Evolutionary conservation across 768 basidiomycete genomes (phyloP), one percentile per base, ranked within the genome.

Genomic region (Jaapia argillacea): DNA sequence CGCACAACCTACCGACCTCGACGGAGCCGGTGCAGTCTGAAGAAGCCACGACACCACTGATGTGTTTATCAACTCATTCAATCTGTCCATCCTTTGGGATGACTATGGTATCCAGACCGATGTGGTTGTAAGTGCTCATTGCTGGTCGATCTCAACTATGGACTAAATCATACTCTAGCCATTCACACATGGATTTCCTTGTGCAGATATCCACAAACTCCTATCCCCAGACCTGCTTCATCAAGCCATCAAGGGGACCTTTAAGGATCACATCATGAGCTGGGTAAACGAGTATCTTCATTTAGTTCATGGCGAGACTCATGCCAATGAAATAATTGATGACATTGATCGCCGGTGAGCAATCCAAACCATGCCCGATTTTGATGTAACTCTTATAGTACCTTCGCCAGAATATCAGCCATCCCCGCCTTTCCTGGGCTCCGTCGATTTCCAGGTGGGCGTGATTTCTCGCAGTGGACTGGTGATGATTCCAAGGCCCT

Each of bases 241-340:
- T 45, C 65, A 65, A 41, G 10, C 63, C 13, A 60, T 64, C 50
- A 64, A 63, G 47, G 62, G 61, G 1, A 53, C 55, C 1, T 66
- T 66, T 52, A 67, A 66, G 45, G 65, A 66, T 35, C 65, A 67
- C 40, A 47, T 67, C 4, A 60, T 67, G 2, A 44, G 42, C 2
- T 66, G 64, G 65, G 53, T 66, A 0, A 47, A 36, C 1, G 33
- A 52, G 21, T 66, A 62, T 42, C 41, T 67, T 1, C 31, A 44
- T 12, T 7, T 41, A 4, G 42, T 25, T 6, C 50, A 62, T 28
- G 46, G 46, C 1, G 37, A 50, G 40, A 12, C n/a, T 1, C 12
- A 28, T 1, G 60, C 56, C 6, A 37, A 48, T 2, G 24, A 44
- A 31, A 58, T 64, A 16, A 40, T 66, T 21, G 49, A 43, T 14